Base-by-base conservation (phyloP, 2,329 filamentous ascomycete species). In the Elsinoe batatas region DNA sequence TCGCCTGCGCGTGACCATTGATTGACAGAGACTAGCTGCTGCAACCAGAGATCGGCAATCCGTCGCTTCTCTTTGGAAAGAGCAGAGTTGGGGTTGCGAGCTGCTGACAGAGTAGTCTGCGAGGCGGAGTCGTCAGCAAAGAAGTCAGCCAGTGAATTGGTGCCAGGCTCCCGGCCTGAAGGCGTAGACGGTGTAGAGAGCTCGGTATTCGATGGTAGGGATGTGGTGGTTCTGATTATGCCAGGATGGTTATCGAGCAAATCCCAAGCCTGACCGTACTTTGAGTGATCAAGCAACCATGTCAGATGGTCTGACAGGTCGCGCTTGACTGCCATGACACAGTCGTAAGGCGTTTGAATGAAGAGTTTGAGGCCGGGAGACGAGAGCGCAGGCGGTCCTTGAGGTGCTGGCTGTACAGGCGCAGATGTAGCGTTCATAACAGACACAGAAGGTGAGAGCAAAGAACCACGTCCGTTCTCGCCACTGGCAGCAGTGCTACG, bases 281-380 rank as follows among this genome's bases (percentile, higher is more conserved):
- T 83, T 53, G 87, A 80, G 59, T 85, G 88, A 57, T 91, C 87
- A 26, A 95, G 68, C 12, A 97, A 76, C 91, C 91, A 98, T 6
- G 78, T 75, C 18, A 97, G 74, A 64, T 95, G 90, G 69, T 98
- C 93, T 3, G 82, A 76, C 13, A 95, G 76, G 64, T 95, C 91
- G 62, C 93, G 79, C 67, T 91, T 91, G 2, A 93, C 88, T 0
- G 89, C 88, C 55, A 96, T 74, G n/a, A 97, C 85, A 64, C 91
- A 97, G 70, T 98, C 93, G 66, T 94, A 98, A 0, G 93, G 93
- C 63, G 90, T 96, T 64, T 95, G 90, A 38, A 98, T 88, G 67
- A 96, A 96, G 13, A 98, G 87, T 65, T 97, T 87, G 61, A 84
- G 75, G 5, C 84, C 83, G 36, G 78, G 74, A 8, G 77, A 76